Conservation (phyloP, 257 asterid species). For the Jacaranda mimosifolia region DNA sequence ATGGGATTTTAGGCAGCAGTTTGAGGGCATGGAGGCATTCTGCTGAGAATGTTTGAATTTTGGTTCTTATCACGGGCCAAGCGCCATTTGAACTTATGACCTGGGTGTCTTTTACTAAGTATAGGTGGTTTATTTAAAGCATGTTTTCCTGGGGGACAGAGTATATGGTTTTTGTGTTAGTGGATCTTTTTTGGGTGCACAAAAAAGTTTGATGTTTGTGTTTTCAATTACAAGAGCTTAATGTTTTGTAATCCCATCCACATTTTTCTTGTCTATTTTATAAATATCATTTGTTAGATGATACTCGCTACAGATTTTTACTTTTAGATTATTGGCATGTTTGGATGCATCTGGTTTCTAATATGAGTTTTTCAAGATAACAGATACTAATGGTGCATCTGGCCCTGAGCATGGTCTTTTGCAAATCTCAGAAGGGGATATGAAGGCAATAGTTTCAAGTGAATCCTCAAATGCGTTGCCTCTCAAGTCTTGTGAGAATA, state of each 20-base stretch:
- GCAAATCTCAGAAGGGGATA: conserved; percentile 44
- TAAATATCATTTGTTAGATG: background rate
- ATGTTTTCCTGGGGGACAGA: background rate
- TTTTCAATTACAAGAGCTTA: background rate
- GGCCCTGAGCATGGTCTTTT: conserved; percentile 42
- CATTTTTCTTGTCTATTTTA: background rate
- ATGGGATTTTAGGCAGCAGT: background rate
- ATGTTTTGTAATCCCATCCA: background rate
- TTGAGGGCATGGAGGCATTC: background rate
- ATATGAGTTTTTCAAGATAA: conserved; percentile 35
- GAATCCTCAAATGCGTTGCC: conserved; percentile 43
- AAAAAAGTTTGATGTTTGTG: conserved; percentile 5
- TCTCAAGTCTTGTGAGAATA: conserved; percentile 20
- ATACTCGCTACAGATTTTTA: background rate
- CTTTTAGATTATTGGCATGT: conserved; percentile 9
- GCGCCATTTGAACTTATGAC: conserved; percentile 8
- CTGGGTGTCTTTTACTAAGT: background rate
- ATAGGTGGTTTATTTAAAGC: background rate
- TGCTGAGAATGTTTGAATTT: background rate
- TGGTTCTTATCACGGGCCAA: conserved; percentile 1
- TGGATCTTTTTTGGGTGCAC: background rate
- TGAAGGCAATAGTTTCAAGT: conserved; percentile 42
- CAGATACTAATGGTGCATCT: conserved; percentile 42
- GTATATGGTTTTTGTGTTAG: conserved; percentile 4
- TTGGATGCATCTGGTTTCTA: conserved; percentile 33